phyloP scores from a whole-genome alignment of 108 stramenopile species.

The Cyclotella atomus region DNA sequence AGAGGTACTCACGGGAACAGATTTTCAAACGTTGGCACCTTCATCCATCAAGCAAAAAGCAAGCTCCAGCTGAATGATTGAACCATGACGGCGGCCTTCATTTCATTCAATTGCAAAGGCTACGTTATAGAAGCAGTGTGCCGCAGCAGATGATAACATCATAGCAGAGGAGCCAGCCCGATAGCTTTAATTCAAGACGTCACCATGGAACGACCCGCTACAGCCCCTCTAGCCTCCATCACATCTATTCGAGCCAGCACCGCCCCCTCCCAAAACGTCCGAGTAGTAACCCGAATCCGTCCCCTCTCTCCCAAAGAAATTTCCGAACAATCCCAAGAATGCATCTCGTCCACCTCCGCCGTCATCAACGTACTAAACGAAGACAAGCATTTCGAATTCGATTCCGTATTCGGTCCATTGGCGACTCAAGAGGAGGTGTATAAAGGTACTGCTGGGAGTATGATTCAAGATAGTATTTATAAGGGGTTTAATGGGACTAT shows the following conservation, averaged over 20 bases:
- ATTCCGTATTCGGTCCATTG: slow-evolving; percentile 83
- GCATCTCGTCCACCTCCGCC: slow-evolving; percentile 12
- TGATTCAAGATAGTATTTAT: slow-evolving; percentile 69
- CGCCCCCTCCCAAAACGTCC: slow-evolving; percentile 29
- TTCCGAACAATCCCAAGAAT: slow-evolving; percentile 25
- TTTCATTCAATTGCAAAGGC: too few relatives aligned
- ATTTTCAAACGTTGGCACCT: too few relatives aligned
- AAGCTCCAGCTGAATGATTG: too few relatives aligned
- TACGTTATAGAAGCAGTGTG: too few relatives aligned
- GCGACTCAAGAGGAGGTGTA: slow-evolving; percentile 88
- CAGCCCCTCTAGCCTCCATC: not conserved
- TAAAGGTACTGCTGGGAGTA: slow-evolving; percentile 63
- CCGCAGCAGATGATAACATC: too few relatives aligned
- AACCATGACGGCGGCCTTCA: too few relatives aligned
- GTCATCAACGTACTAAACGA: not conserved
- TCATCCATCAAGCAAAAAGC: too few relatives aligned
- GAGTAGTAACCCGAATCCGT: slow-evolving; percentile 92
- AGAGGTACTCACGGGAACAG: too few relatives aligned
- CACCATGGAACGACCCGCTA: not conserved
- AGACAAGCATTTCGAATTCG: slow-evolving; percentile 82
- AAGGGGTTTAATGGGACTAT: slow-evolving; percentile 98
- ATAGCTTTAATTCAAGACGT: too few relatives aligned
- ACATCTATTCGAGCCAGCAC: not conserved
- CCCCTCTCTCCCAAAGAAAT: slow-evolving; percentile 92
- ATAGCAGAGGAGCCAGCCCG: too few relatives aligned